phyloP scores from a whole-genome alignment of 1,284 basidiomycete species.

The Rhodofomes roseus region DNA sequence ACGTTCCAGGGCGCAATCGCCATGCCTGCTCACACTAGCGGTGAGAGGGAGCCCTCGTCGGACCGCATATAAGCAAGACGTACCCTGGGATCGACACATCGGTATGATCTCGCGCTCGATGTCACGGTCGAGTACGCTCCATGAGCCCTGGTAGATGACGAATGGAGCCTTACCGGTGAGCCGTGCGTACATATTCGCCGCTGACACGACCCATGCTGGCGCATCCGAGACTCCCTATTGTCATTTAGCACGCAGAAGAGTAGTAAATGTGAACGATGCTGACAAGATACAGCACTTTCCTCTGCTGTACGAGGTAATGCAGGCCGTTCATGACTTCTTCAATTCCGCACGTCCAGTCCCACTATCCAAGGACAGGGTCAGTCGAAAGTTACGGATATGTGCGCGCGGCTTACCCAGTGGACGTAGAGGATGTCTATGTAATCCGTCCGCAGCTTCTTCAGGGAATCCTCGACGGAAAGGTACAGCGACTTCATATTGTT shows the following conservation, averaged over 20 bases:
- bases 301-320: slow-evolving; percentile 37
- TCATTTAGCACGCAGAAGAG: background rate
- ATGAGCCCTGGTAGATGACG: slow-evolving; percentile 46
- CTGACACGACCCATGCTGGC: slow-evolving; percentile 50
- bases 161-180: slow-evolving; percentile 44
- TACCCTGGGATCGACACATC: slow-evolving; percentile 33
- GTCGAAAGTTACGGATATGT: background rate
- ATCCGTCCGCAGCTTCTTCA: slow-evolving; percentile 53
- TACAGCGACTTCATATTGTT: slow-evolving; percentile 46
- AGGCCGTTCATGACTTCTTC: slow-evolving; percentile 51
- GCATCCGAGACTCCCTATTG: slow-evolving; percentile 34
- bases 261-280: background rate
- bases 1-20: slow-evolving; percentile 50
- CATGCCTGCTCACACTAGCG: slow-evolving; percentile 27
- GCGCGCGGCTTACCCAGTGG: slow-evolving; percentile 33
- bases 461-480: slow-evolving; percentile 40
- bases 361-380: slow-evolving; percentile 17
- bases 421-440: slow-evolving; percentile 55
- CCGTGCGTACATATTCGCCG: slow-evolving; percentile 47
- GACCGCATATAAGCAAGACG: background rate
- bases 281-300: slow-evolving; percentile 46
- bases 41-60: no score
- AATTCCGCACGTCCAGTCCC: slow-evolving; percentile 40
- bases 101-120: slow-evolving; percentile 53
- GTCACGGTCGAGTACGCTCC: slow-evolving; percentile 41